Percentiles rank a stretch among this genome's conserved stretches.
Evolutionary conservation across 2,329 filamentous ascomycete genomes (phyloP).

Genomic region (Xylariaceae sp.): DNA sequence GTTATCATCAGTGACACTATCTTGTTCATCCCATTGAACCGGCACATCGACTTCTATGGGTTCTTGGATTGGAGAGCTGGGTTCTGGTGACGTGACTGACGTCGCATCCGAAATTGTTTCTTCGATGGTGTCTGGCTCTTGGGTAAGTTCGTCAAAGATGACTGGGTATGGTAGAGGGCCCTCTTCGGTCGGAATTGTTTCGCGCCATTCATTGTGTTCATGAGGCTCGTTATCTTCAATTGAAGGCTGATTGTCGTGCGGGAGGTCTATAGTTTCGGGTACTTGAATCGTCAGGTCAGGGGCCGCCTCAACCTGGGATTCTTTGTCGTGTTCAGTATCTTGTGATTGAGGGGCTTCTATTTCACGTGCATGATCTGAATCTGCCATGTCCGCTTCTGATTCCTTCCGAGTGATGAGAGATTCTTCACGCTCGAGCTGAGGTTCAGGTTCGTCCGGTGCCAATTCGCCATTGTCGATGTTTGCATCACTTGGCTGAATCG

Average conservation of each 20-base stretch:
- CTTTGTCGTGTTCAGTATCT: constrained; percentile 5
- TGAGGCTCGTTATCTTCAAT: constrained; percentile 32
- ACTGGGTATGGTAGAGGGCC: not conserved
- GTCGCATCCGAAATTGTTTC: constrained; percentile 19
- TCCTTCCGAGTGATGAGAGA: constrained; percentile 25
- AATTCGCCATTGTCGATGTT: constrained; percentile 5
- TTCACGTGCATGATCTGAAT: constrained; percentile 20
- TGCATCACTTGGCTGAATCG: constrained; percentile 5
- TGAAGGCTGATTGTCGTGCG: constrained; percentile 23
- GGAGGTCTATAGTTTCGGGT: constrained; percentile 9
- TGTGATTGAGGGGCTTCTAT: constrained; percentile 16
- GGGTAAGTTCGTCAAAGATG: constrained; percentile 7
- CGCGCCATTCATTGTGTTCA: constrained; percentile 30
- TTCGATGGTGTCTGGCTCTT: constrained; percentile 13
- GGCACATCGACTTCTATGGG: constrained; percentile 25
- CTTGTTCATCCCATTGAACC: constrained; percentile 24
- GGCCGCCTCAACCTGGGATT: constrained; percentile 1
- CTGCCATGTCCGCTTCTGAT: constrained; percentile 35
- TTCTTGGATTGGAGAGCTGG: constrained; percentile 18
- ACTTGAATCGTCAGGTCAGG: constrained; percentile 6
- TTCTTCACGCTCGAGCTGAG: constrained; percentile 11
- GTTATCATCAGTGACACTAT: constrained; percentile 6
- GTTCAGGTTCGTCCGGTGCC: constrained; percentile 9
- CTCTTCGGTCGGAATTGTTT: constrained; percentile 9
- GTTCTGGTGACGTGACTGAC: not conserved